A percentile compares a stretch with the other conserved stretches of the same genome.
Conservation (phyloP, 768 basidiomycete genomes). For the Lentinula sp. region DNA sequence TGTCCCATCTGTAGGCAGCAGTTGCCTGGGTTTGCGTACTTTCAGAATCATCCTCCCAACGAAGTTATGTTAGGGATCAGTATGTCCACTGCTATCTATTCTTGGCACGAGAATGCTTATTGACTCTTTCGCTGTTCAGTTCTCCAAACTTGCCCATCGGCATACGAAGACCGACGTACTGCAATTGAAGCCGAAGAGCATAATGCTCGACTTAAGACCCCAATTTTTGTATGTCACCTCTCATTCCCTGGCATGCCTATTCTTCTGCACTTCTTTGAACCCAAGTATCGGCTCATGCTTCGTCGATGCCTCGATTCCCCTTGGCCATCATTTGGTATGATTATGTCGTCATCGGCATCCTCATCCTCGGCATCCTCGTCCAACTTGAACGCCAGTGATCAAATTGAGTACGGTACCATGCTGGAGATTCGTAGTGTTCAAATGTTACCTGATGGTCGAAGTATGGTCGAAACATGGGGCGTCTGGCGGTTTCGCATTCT, state of each 20-base stretch:
- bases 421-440: conserved; percentile 82
- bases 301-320: conserved; percentile 83
- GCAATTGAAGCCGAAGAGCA: conserved; percentile 73
- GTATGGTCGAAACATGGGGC: conserved; percentile 66
- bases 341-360: conserved; percentile 58
- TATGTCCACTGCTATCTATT: conserved; percentile 25
- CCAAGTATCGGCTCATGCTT: conserved; percentile 92
- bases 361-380: conserved; percentile 15
- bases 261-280: conserved; percentile 90
- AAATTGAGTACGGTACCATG: conserved; percentile 87
- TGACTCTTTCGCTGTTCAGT: conserved; percentile 31
- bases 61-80: conserved; percentile 64
- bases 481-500: conserved; percentile 78
- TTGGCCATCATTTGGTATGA: conserved; percentile 86
- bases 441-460: conserved; percentile 85
- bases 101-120: conserved; percentile 7
- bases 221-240: conserved; percentile 87
- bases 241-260: conserved; percentile 91
- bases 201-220: conserved; percentile 75
- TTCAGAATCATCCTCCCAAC: conserved; percentile 78
- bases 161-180: conserved; percentile 56
- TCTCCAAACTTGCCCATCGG: conserved; percentile 57
- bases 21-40: conserved; percentile 70
- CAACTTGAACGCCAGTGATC: conserved; percentile 18
- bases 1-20: conserved; percentile 86